A percentile compares a stretch with the other conserved stretches of the same genome.
Evolutionary conservation across 2,329 filamentous ascomycete species (phyloP).

Genomic region (Trichoderma afroharzianum): DNA sequence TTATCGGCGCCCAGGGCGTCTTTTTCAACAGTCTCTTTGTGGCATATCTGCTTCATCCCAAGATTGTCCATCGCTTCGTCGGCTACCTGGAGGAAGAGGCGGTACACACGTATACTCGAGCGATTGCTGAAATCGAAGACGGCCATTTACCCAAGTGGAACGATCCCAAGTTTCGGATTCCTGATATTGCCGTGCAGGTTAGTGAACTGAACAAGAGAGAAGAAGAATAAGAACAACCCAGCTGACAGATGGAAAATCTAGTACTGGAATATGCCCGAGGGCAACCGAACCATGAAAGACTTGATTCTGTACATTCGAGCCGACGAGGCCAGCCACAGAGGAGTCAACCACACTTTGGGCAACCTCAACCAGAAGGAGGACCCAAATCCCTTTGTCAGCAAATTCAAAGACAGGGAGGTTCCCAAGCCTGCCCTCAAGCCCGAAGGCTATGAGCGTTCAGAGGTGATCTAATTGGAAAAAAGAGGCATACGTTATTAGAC

Average conservation of each 20-base stretch:
- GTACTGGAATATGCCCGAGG: slow-evolving; percentile 95
- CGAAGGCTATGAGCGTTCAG: slow-evolving; percentile 76
- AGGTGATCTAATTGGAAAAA: slow-evolving; percentile 57
- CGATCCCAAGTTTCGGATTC: slow-evolving; percentile 65
- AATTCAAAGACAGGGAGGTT: slow-evolving; percentile 66
- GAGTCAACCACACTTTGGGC: slow-evolving; percentile 91
- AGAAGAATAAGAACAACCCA: neutral
- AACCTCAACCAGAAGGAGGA: slow-evolving; percentile 83
- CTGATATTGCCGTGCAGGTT: slow-evolving; percentile 75
- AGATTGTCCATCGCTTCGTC: slow-evolving; percentile 90
- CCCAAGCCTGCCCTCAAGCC: slow-evolving; percentile 66
- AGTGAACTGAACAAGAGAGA: slow-evolving; percentile 17
- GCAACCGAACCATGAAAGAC: slow-evolving; percentile 76
- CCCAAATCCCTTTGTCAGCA: slow-evolving; percentile 86
- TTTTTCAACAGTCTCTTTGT: slow-evolving; percentile 96
- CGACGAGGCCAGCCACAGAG: slow-evolving; percentile 85
- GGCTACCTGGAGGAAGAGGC: slow-evolving; percentile 97
- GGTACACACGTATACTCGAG: slow-evolving; percentile 89
- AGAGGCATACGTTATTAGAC: neutral
- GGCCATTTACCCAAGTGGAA: slow-evolving; percentile 83
- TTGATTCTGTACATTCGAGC: slow-evolving; percentile 83
- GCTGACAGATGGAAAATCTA: slow-evolving; percentile 16
- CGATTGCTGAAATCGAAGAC: slow-evolving; percentile 79
- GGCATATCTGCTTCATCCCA: slow-evolving; percentile 79
- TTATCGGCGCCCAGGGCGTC: slow-evolving; percentile 87